Evolutionary conservation across 768 basidiomycete genomes (phyloP), one percentile per base, ranked within the genome.

Genomic region (Russula earlei): DNA sequence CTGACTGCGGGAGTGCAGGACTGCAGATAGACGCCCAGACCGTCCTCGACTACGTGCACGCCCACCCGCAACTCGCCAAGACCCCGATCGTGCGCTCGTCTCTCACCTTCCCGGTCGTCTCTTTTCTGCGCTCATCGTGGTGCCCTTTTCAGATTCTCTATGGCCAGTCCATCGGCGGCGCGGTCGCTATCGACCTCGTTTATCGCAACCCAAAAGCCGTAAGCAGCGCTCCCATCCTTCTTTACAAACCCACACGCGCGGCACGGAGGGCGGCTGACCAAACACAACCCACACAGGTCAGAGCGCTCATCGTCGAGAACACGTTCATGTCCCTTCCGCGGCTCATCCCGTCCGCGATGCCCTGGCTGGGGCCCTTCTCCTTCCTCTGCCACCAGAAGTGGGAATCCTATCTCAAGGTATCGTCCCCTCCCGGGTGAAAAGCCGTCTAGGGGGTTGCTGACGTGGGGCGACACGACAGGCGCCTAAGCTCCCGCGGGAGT

Each of bases 141-240:
- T n/a, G n/a, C n/a, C n/a, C n/a, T n/a, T 31, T 31, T 10, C 20
- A 86, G 85, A 75, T 91, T 52, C 67, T 91, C 0, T 92, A 88
- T 62, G 88, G 91, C 1, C 87, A 90, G 66, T 87, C 83, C 10
- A 91, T 96, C 38, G 95, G 95, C 15, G 95, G 95, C 31, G 94
- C 93, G 0, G 93, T 97, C 4, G 79, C 88, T 12, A 87, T 97
- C 45, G 86, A 93, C 69, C 83, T 95, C 19, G 88, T 89, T 0
- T 84, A 84, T 58, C 76, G 78, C 27, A 94, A 93, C 66, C 79
- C 85, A 0, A 69, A 77, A 19, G 79, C 84, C 64, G 89, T 85
- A 56, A 67, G 31, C 20, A 36, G 14, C 10, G 34, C 22, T n/a
- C 27, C 5, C 59, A 38, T 29, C 19, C 24, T 36, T 38, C 12